Conservation (phyloP, 768 basidiomycete genomes). For the Cystofilobasidium macerans region DNA sequence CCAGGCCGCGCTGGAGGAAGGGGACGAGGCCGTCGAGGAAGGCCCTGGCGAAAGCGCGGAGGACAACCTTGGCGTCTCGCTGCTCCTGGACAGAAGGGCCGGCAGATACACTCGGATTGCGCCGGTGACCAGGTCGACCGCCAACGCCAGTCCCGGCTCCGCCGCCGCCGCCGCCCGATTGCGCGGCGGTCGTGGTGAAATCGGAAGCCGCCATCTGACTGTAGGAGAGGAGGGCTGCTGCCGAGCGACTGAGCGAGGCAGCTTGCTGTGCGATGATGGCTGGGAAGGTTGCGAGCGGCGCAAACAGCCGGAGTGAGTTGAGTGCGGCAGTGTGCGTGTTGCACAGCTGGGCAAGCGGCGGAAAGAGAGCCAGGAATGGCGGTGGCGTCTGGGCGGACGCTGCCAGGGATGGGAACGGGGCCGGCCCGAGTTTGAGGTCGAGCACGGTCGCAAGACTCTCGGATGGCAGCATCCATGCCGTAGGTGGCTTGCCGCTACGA, state of each 20-base stretch:
- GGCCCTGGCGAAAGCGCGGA: conserved; percentile 47
- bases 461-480: conserved; percentile 30
- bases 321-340: conserved; percentile 64
- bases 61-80: conserved; percentile 36
- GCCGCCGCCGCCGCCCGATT: conserved; percentile 4
- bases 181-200: conserved; percentile 14
- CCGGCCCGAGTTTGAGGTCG: conserved; percentile 15
- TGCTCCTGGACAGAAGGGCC: conserved; percentile 28
- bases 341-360: conserved; percentile 59
- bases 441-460: conserved; percentile 27
- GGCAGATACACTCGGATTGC: conserved; percentile 25
- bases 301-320: conserved; percentile 70
- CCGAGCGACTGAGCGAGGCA: conserved; percentile 44
- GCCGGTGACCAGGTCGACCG: conserved; percentile 33
- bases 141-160: conserved; percentile 14
- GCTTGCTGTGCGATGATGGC: conserved; percentile 50
- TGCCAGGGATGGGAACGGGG: conserved; percentile 16
- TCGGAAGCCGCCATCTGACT: conserved; percentile 11
- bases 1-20: conserved; percentile 57
- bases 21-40: conserved; percentile 58
- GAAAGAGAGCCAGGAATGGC: conserved; percentile 57
- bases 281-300: conserved; percentile 52
- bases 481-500: conserved; percentile 27
- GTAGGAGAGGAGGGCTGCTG: conserved; percentile 46
- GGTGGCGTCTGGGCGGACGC: conserved; percentile 52